Percentiles rank a stretch among this genome's conserved stretches.
phyloP scores from a whole-genome alignment of 805 yeast species.

The Candida silvatica region DNA sequence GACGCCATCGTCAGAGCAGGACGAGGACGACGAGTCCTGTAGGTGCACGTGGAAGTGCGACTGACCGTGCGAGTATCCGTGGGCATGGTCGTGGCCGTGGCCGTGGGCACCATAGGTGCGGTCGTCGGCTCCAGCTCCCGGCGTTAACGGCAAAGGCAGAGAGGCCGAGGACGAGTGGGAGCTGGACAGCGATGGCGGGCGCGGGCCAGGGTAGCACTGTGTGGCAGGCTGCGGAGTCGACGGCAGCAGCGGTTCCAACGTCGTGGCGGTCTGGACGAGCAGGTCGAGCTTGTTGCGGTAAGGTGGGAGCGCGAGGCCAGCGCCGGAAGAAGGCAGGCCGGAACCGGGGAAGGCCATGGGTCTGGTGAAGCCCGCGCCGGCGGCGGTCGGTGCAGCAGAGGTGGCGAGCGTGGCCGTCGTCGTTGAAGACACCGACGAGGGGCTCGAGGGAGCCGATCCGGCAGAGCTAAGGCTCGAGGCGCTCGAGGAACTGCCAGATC shows the following conservation, averaged over 20 bases:
- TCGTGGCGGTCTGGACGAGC: slow-evolving; percentile 23
- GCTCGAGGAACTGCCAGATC: too few relatives aligned
- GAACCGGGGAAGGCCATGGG: not conserved
- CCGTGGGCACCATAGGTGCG: slow-evolving; percentile 1
- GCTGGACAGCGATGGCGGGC: slow-evolving; percentile 4
- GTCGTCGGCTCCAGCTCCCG: slow-evolving; percentile 20
- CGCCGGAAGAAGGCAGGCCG: not conserved
- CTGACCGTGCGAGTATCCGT: slow-evolving; percentile 1
- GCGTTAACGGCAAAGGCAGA: slow-evolving; percentile 23
- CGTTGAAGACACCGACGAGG: too few relatives aligned
- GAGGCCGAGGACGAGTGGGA: slow-evolving; percentile 7
- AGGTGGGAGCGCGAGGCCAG: too few relatives aligned
- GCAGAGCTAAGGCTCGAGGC: too few relatives aligned
- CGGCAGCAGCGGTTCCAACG: slow-evolving; percentile 5
- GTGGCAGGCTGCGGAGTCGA: not conserved
- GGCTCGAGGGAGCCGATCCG: not conserved
- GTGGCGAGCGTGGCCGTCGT: too few relatives aligned
- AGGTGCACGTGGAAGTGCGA: slow-evolving; percentile 5
- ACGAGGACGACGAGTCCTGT: slow-evolving; percentile 1
- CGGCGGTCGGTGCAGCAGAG: too few relatives aligned
- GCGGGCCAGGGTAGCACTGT: not conserved
- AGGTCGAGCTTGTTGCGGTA: slow-evolving; percentile 19
- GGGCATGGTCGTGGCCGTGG: not conserved
- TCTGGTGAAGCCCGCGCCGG: not conserved
- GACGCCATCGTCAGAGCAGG: not conserved